Evolutionary conservation across 768 basidiomycete genomes (phyloP), one percentile per base, ranked within the genome.

Genomic region (Pleurotus sapidus): DNA sequence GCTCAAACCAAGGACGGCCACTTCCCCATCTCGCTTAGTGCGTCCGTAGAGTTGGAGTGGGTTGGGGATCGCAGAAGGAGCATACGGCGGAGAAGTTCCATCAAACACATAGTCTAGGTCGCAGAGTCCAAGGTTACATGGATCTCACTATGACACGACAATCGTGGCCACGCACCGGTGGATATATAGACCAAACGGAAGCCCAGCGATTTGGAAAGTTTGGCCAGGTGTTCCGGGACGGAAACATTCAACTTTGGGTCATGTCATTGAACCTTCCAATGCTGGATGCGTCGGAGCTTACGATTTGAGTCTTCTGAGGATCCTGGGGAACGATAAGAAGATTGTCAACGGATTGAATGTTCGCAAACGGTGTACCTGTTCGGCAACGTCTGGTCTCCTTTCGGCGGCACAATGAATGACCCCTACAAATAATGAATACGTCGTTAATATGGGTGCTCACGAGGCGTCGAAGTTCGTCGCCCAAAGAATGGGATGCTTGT

Each of bases 351-450:
- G 8, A 34, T 11, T 34, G 30, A 34, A 34, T 34, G 30, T 34
- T 34, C 3, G 30, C 30, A 34, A 34, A 34, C 30, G 17, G 39
- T 80, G 49, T 60, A 91, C 94, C 75, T 89, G 89, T 70, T 96
- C 93, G 56, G 93, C 95, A 11, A 93, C 90, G 67, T 98, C 95
- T 4, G 95, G 94, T 45, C 95, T 77, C 59, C 96, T 75, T 72
- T 98, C 95, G 2, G 96, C 96, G 12, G 96, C 96, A 65, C 95
- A 97, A 67, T 98, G 96, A 14, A 98, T 86, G 39, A 98, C 84
- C 86, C 89, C 88, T 89, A 66, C 63, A 51, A 56, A 20, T 6
- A 37, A 27, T 27, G 48, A 40, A 17, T 34, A 56, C 37, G 15
- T 18, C 40, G 42, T 54, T 24, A 54, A 30, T 25, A 30, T 14